These are phyloP conservation scores for Alternaria sp. DNA, from an alignment of 2,329 filamentous ascomycete species.

Conservation along the genomic window DNA sequence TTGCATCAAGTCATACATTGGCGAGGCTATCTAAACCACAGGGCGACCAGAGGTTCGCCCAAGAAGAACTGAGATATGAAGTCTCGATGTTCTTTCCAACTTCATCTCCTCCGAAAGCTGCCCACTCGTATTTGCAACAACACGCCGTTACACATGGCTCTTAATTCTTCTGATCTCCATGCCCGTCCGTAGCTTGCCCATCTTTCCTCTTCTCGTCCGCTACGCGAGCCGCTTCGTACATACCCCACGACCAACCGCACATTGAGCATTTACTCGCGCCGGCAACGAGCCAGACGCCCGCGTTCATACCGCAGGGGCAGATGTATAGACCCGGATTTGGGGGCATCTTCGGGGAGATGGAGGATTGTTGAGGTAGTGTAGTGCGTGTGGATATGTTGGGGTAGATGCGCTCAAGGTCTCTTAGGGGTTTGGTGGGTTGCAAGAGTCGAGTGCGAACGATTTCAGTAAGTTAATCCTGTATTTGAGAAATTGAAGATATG, in stretches of 20 bases:
- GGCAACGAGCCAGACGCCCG: background rate
- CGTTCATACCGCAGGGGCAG: background rate
- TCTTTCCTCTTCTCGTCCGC: background rate
- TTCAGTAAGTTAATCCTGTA: background rate
- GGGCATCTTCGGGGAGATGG: background rate
- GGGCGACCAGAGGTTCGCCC: background rate
- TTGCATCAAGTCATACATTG: background rate
- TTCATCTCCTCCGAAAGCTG: background rate
- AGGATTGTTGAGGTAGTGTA: background rate
- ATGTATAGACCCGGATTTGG: background rate
- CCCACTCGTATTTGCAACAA: background rate
- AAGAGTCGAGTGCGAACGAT: background rate
- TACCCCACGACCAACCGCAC: background rate
- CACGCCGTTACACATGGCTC: background rate
- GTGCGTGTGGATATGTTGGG: background rate
- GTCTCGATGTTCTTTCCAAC: background rate
- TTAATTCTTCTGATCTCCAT: background rate
- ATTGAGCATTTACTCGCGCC: background rate
- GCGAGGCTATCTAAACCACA: background rate
- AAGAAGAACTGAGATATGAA: background rate
- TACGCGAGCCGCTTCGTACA: background rate
- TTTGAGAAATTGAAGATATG: too few species aligned
- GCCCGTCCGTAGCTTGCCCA: background rate
- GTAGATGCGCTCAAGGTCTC: background rate
- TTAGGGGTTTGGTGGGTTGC: background rate